These are phyloP conservation scores for Mrakia frigida DNA, from an alignment of 768 basidiomycete species.

Conservation along the genomic window DNA sequence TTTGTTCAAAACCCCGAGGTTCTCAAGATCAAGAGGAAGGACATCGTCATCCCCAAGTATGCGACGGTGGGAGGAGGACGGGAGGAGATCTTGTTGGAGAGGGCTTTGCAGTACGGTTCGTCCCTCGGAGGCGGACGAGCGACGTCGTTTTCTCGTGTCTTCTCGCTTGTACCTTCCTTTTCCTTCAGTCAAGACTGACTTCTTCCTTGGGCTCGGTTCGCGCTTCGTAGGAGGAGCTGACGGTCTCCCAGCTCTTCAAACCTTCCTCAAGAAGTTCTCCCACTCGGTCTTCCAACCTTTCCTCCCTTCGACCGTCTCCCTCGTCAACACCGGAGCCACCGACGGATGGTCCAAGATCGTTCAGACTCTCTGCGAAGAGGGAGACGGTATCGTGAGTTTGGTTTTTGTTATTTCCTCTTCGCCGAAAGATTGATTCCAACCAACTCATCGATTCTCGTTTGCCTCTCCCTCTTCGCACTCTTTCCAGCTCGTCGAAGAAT, in stretches of 20 bases:
- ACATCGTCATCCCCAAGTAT: conserved; percentile 5
- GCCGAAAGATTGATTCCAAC: too few species aligned
- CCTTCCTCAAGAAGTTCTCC: conserved; percentile 58
- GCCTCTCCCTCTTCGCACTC: too few species aligned
- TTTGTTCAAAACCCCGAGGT: not conserved
- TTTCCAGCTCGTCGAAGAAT: conserved; percentile 53
- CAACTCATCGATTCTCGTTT: too few species aligned
- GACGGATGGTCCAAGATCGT: conserved; percentile 57
- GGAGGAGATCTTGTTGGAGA: not conserved
- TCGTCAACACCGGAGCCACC: conserved; percentile 44
- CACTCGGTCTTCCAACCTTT: conserved; percentile 50
- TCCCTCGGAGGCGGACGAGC: not conserved
- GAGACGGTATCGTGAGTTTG: conserved; percentile 52
- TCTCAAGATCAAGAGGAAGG: conserved; percentile 18
- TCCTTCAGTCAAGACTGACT: not conserved
- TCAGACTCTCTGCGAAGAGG: conserved; percentile 60
- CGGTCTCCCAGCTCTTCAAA: conserved; percentile 57
- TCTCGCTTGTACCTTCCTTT: not conserved
- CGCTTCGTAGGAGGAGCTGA: conserved; percentile 42
- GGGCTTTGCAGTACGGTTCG: conserved; percentile 25
- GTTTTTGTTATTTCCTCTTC: not conserved
- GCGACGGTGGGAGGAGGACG: not conserved
- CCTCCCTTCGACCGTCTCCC: conserved; percentile 57
- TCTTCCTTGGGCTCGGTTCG: not conserved
- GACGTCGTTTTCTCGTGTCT: too few species aligned